phyloP scores from a whole-genome alignment of 176 grass and related monocot species.

The Juncus effusus region DNA sequence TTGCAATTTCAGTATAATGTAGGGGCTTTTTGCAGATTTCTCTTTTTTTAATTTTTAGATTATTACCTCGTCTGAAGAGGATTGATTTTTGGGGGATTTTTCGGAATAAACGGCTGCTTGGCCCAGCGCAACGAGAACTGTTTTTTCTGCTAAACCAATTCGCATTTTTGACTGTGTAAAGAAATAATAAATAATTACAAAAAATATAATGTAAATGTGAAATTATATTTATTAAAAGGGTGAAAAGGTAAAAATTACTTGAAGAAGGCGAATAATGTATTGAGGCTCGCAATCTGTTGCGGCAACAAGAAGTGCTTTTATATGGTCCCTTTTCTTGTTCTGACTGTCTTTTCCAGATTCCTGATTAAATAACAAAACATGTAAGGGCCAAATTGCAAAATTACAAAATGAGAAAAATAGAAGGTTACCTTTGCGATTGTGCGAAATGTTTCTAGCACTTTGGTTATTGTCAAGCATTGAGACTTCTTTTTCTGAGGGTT shows the following conservation, averaged over 20 bases:
- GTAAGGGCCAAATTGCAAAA: not conserved
- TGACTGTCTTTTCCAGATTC: slow-evolving; percentile 97
- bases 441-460: slow-evolving; percentile 70
- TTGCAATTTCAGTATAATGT: too few species aligned
- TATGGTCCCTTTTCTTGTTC: slow-evolving; percentile 96
- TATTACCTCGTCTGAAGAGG: slow-evolving; percentile 76
- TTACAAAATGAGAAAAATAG: slow-evolving; percentile 15
- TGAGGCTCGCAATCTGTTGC: slow-evolving; percentile 93
- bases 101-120: slow-evolving; percentile 81
- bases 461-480: slow-evolving; percentile 65
- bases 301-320: slow-evolving; percentile 96
- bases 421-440: slow-evolving; percentile 74
- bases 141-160: slow-evolving; percentile 97
- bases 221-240: slow-evolving; percentile 8
- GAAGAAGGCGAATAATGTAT: slow-evolving; percentile 90
- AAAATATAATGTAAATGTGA: not conserved
- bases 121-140: slow-evolving; percentile 80
- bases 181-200: not conserved
- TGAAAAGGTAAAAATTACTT: slow-evolving; percentile 46
- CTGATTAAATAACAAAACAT: slow-evolving; percentile 37
- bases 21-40: too few species aligned
- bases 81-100: slow-evolving; percentile 51
- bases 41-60: too few species aligned
- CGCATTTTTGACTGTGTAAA: slow-evolving; percentile 91
- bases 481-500: slow-evolving; percentile 50